Percentiles rank a stretch among this genome's conserved stretches.
phyloP scores from a whole-genome alignment of 139 green algal species.

The Desmodesmus armatus region DNA sequence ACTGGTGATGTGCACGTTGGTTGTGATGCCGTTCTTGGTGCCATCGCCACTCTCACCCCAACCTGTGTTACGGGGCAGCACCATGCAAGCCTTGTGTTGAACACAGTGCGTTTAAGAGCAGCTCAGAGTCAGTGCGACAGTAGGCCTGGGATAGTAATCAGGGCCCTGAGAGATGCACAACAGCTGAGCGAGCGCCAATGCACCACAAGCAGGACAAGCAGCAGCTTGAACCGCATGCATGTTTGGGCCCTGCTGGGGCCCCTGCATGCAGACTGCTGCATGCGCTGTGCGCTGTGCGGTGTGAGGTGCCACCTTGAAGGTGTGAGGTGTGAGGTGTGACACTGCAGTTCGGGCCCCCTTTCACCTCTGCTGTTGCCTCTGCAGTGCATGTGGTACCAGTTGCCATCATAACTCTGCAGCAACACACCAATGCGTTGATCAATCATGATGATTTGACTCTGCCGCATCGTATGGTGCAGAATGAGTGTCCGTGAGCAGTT shows the following conservation, averaged over 20 bases:
- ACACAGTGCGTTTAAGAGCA: no score
- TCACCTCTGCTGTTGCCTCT: slow-evolving; percentile 46
- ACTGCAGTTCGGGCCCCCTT: not conserved
- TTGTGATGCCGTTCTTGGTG: slow-evolving; percentile 53
- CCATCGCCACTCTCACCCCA: slow-evolving; percentile 58
- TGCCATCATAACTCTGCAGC: slow-evolving; percentile 44
- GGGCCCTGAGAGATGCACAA: no score
- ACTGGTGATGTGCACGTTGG: slow-evolving; percentile 62
- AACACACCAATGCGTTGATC: not conserved
- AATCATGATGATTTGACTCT: not conserved
- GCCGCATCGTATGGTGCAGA: not conserved
- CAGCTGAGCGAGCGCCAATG: no score
- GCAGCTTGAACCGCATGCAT: no score
- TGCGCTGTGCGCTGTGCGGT: no score
- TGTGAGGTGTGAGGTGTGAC: not conserved
- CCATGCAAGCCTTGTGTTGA: no score
- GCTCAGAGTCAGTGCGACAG: no score
- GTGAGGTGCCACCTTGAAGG: not conserved
- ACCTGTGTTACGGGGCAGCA: no score
- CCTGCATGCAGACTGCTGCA: no score
- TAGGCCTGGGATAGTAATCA: no score
- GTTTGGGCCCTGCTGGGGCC: no score
- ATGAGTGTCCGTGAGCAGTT: not conserved
- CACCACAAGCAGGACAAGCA: no score
- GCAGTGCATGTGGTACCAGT: slow-evolving; percentile 70